Evolutionary conservation across 768 basidiomycete species (phyloP).

Genomic region (Lyophyllum shimeji): DNA sequence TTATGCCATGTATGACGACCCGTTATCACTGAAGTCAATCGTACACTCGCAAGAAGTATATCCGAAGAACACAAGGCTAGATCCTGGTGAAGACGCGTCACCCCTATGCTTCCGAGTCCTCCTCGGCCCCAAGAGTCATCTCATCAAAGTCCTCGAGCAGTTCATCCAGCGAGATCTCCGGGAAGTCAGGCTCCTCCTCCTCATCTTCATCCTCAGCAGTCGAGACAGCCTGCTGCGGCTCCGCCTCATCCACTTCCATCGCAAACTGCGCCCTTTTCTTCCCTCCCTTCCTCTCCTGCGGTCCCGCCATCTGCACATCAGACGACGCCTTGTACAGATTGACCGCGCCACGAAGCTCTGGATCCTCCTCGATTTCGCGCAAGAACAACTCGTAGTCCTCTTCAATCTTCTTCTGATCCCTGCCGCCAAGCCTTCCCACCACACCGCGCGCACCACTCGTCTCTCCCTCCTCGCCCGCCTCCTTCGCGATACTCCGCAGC

Average conservation of each 20-base stretch:
- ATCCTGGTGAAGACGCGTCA: not conserved
- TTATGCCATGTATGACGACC: no score
- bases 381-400: conserved; percentile 97
- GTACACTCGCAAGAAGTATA: no score
- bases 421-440: conserved; percentile 87
- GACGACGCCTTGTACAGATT: conserved; percentile 82
- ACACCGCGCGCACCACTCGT: conserved; percentile 77
- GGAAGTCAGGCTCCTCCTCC: conserved; percentile 85
- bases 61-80: not conserved
- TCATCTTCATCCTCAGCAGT: conserved; percentile 40
- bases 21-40: no score
- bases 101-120: conserved; percentile 8
- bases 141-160: conserved; percentile 91
- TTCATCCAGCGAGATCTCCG: conserved; percentile 81
- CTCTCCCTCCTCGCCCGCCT: conserved; percentile 85
- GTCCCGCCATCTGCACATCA: conserved; percentile 54
- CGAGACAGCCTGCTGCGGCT: conserved; percentile 22
- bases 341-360: conserved; percentile 82
- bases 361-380: conserved; percentile 92
- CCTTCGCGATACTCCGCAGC: conserved; percentile 89
- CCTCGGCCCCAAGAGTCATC: conserved; percentile 67
- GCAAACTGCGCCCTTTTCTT: conserved; percentile 50
- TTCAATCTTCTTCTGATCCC: conserved; percentile 91
- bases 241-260: conserved; percentile 69
- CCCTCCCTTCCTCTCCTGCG: conserved; percentile 29